Conservation (phyloP, 345 rosid species). For the Linum usitatissimum region DNA sequence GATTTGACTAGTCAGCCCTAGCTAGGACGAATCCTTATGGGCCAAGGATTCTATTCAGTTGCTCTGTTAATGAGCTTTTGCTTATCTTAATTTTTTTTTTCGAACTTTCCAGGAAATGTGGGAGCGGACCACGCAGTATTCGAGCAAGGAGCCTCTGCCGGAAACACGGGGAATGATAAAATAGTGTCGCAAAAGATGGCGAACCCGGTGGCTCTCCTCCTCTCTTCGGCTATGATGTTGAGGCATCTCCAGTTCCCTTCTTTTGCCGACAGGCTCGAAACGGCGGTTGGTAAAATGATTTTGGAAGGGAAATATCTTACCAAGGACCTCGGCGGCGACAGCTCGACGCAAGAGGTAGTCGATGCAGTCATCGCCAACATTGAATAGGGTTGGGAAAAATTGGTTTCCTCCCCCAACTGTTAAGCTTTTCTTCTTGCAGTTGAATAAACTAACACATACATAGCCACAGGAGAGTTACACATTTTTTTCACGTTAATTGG, state of each 20-base stretch:
- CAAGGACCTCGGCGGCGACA: conserved; percentile 7
- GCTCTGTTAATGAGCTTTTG: too few relatives aligned
- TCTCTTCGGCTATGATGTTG: conserved; percentile 8
- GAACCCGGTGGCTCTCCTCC: conserved; percentile 7
- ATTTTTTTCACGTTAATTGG: too few relatives aligned
- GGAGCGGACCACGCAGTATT: conserved; percentile 9
- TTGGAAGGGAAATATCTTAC: conserved; percentile 3
- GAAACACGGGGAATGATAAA: conserved; percentile 4
- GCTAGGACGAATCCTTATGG: too few relatives aligned
- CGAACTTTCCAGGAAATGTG: conserved; percentile 3
- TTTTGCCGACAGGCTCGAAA: conserved; percentile 6
- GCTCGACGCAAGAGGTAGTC: conserved; percentile 10
- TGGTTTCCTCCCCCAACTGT: not conserved
- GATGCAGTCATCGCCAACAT: conserved; percentile 3
- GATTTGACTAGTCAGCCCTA: too few relatives aligned
- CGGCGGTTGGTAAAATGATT: not conserved
- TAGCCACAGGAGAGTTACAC: not conserved
- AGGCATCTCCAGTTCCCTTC: conserved; percentile 12
- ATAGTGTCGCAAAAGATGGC: conserved; percentile 1
- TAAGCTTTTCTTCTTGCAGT: too few relatives aligned
- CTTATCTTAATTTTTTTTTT: too few relatives aligned
- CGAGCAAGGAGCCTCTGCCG: conserved; percentile 10
- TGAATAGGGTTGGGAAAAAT: not conserved
- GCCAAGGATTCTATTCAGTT: too few relatives aligned
- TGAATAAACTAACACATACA: not conserved